These are phyloP conservation scores for Clitocybe nebularis DNA, from an alignment of 1,284 basidiomycete species.

Conservation along the genomic window DNA sequence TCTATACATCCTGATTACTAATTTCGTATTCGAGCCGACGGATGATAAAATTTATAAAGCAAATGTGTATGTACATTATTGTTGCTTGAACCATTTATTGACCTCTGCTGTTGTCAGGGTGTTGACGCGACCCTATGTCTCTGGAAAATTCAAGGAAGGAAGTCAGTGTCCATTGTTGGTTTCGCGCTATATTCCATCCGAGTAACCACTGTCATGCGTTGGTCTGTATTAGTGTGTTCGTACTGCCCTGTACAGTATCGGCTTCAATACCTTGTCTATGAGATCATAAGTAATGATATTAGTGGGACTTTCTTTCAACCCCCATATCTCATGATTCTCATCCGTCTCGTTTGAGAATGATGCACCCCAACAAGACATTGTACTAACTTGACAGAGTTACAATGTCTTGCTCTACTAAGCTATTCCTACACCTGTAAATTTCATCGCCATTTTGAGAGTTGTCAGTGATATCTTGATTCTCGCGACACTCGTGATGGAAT, in stretches of 20 bases:
- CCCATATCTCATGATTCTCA: too few species aligned
- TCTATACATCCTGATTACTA: constrained; percentile 62
- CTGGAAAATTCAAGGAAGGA: constrained; percentile 55
- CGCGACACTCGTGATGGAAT: too few species aligned
- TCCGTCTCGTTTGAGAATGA: too few species aligned
- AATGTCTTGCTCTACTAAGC: too few species aligned
- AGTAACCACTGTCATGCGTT: constrained; percentile 5
- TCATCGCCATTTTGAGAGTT: too few species aligned
- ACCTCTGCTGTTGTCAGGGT: constrained; percentile 48
- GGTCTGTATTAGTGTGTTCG: not conserved
- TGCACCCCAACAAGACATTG: too few species aligned
- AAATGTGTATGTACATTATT: constrained; percentile 56
- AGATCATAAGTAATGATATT: too few species aligned
- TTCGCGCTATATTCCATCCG: constrained; percentile 16
- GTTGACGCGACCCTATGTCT: constrained; percentile 66
- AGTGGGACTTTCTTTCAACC: too few species aligned
- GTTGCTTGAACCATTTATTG: constrained; percentile 5
- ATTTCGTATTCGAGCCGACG: constrained; percentile 57
- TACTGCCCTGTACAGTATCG: not conserved
- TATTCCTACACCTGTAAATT: too few species aligned
- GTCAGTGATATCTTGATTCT: too few species aligned
- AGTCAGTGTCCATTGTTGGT: constrained; percentile 67
- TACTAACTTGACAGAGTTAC: too few species aligned
- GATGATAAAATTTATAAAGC: constrained; percentile 56
- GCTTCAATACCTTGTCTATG: too few species aligned